Base-by-base conservation (phyloP, 208 protist species). In the Leishmania martiniquensis region DNA sequence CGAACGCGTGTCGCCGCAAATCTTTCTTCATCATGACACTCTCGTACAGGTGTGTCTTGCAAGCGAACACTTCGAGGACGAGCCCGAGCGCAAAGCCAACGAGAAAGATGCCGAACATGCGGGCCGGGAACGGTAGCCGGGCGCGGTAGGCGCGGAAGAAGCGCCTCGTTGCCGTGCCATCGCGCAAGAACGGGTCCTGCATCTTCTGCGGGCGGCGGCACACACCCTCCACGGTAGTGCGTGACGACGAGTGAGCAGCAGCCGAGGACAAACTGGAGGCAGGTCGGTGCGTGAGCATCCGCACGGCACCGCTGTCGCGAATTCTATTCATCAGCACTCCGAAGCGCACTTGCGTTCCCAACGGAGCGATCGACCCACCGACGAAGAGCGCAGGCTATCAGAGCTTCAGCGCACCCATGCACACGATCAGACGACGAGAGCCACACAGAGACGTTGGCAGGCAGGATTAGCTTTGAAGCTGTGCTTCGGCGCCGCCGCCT, bases 21-120 rank as follows among this genome's bases (percentile, higher is more conserved):
- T 93, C 91, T 79, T 95, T 95, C 78, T 95, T 95, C 66, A 85
- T 81, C 87, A 93, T 93, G 20, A 95, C 89, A 71, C 85, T 88
- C 70, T 95, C 91, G 80, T 93, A 95, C 62, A 95, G 60, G 70
- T 92, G 87, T 47, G 91, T 95, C 76, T 93, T 93, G 80, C 91
- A 95, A 37, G 91, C 91, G 69, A 95, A 95, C 20, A 85, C 80
- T 80, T 93, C 91, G 57, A 95, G 87, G 47, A 93, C 78, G 62
- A 81, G 51, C 29, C 91, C 91, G 13, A 93, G 49, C 0, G 66
- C 6, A 75, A 95, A 95, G n/a, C 87, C 89, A 0, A 93, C 51
- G 2, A 86, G 25, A 69, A 93, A 91, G 37, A 95, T 81, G 22
- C 86, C 88, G 17, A 77, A 44, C 88, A 93, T 90, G 20, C 89